Evolutionary conservation across 768 basidiomycete genomes (phyloP).

Genomic region (Neoboletus brunneissimus): DNA sequence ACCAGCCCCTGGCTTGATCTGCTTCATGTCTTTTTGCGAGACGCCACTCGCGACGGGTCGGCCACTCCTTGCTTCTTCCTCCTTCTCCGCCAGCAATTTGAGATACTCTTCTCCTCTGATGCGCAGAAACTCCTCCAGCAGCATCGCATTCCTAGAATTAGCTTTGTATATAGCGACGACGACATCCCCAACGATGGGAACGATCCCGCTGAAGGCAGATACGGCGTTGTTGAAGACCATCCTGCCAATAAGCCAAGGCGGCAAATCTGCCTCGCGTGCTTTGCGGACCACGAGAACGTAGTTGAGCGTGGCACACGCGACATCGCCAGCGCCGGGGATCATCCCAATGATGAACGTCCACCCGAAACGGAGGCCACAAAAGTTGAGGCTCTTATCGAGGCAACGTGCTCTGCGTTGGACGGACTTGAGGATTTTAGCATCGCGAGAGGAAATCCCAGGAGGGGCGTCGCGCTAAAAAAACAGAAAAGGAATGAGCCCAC

Average conservation of each 20-base stretch:
- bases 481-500: constrained; percentile 5
- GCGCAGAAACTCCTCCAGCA: constrained; percentile 82
- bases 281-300: constrained; percentile 77
- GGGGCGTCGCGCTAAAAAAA: constrained; percentile 63
- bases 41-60: constrained; percentile 9
- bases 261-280: constrained; percentile 68
- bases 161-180: constrained; percentile 77
- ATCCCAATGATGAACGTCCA: constrained; percentile 83
- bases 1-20: constrained; percentile 57
- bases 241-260: constrained; percentile 58
- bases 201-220: constrained; percentile 59
- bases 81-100: constrained; percentile 41
- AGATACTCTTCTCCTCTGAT: constrained; percentile 74
- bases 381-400: constrained; percentile 81
- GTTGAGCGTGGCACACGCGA: constrained; percentile 60
- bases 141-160: constrained; percentile 83
- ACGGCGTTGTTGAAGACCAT: constrained; percentile 81
- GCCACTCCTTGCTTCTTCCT: constrained; percentile 23
- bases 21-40: constrained; percentile 37
- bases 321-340: constrained; percentile 68
- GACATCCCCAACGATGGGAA: constrained; percentile 78
- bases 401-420: constrained; percentile 78
- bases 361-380: constrained; percentile 82
- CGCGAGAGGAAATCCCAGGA: constrained; percentile 71
- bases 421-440: constrained; percentile 68